Conservation (phyloP, 345 rosid species). For the Eucalyptus melliodora region DNA sequence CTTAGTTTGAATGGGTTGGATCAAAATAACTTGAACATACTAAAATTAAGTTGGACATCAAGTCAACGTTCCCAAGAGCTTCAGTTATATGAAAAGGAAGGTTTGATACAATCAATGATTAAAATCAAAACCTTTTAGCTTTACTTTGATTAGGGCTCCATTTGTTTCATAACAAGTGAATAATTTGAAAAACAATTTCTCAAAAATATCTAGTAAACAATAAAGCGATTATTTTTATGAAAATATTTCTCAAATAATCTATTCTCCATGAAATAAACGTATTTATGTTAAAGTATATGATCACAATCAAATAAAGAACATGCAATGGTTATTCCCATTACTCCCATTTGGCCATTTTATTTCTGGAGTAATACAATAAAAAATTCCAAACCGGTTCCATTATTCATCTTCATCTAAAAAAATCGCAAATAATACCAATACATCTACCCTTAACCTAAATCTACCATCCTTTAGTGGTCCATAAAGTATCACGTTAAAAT, state of each 20-base stretch:
- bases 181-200: not conserved
- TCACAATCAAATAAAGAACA: not conserved
- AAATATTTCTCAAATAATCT: not conserved
- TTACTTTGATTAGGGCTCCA: not conserved
- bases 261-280: not conserved
- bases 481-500: not conserved
- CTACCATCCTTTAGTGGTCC: not conserved
- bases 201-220: not conserved
- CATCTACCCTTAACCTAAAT: not conserved
- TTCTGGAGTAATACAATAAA: not conserved
- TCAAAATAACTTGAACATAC: not conserved
- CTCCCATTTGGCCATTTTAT: not conserved
- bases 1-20: not conserved
- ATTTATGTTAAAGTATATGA: not conserved
- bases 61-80: not conserved
- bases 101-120: not conserved
- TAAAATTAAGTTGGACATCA: not conserved
- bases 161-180: not conserved
- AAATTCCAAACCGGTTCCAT: not conserved
- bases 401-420: not conserved
- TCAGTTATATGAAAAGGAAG: not conserved
- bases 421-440: not conserved
- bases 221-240: not conserved
- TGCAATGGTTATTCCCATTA: not conserved
- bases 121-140: not conserved